Conservation (phyloP, 83 land plant species). For the Larix sibirica region DNA sequence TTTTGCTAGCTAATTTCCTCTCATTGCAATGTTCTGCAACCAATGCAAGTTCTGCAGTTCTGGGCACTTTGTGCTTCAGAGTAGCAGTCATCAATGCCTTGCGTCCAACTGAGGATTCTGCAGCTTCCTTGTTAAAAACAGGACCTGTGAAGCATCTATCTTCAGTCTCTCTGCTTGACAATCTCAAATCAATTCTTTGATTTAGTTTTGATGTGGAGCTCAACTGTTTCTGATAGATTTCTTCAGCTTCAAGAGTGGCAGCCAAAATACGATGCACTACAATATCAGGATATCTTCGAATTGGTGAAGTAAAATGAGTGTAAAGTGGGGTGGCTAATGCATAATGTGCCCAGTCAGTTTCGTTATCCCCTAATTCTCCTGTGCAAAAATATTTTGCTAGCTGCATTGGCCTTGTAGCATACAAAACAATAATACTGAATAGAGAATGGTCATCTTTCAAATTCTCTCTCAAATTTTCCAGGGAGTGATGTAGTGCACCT, state of each 20-base stretch:
- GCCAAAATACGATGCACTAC: constrained; percentile 85
- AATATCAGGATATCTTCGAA: constrained; percentile 92
- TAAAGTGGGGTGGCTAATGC: constrained; percentile 81
- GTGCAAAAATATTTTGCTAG: constrained; percentile 86
- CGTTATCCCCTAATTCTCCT: constrained; percentile 62
- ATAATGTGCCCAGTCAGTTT: constrained; percentile 88
- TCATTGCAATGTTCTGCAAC: constrained; percentile 90
- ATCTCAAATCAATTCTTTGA: neutral
- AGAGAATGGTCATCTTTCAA: constrained; percentile 76
- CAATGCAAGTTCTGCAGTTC: constrained; percentile 45
- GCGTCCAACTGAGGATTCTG: constrained; percentile 41
- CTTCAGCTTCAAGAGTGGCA: constrained; percentile 88
- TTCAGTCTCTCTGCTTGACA: neutral
- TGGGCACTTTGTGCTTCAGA: constrained; percentile 58
- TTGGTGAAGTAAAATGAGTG: constrained; percentile 96
- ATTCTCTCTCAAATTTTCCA: constrained; percentile 56
- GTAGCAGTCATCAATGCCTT: constrained; percentile 70
- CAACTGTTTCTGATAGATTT: constrained; percentile 23
- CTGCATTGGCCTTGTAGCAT: constrained; percentile 94
- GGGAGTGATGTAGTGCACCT: constrained; percentile 66
- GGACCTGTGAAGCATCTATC: constrained; percentile 67
- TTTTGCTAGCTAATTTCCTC: constrained; percentile 71
- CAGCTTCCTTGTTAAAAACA: constrained; percentile 42
- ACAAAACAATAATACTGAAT: constrained; percentile 68
- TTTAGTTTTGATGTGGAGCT: neutral